phyloP scores from a whole-genome alignment of 2,329 filamentous ascomycete species.

The Gaeumannomyces tritici region DNA sequence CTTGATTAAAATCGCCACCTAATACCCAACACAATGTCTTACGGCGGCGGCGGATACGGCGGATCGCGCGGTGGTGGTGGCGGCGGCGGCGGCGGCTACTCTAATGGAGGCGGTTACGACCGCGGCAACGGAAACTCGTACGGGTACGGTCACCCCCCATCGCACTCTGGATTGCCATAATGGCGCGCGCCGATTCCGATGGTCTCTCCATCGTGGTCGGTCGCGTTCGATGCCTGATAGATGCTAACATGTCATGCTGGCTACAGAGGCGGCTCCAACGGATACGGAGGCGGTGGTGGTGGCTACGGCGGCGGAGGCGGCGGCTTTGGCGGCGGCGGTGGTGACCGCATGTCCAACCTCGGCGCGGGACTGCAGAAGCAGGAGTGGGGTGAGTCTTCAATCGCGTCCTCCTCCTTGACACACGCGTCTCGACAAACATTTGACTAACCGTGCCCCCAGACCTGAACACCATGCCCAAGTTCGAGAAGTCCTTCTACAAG shows the following conservation, averaged over 20 bases:
- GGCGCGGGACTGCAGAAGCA: constrained; percentile 82
- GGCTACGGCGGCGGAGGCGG: constrained; percentile 30
- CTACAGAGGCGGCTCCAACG: constrained; percentile 14
- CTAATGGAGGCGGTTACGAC: constrained; percentile 39
- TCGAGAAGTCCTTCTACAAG: constrained; percentile 99
- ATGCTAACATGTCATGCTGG: not conserved
- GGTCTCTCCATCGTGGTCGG: not conserved
- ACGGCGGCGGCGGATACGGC: constrained; percentile 28
- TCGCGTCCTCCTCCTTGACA: constrained; percentile 15
- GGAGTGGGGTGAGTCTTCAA: constrained; percentile 64
- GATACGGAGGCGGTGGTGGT: constrained; percentile 30
- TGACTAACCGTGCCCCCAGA: constrained; percentile 39
- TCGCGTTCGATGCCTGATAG: not conserved
- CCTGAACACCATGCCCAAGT: constrained; percentile 72
- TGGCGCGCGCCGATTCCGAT: not conserved
- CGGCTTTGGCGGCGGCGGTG: constrained; percentile 51
- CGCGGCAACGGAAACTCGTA: constrained; percentile 20
- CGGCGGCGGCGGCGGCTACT: constrained; percentile 37
- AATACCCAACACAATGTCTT: constrained; percentile 30
- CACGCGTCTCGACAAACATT: constrained; percentile 1
- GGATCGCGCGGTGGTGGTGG: constrained; percentile 32
- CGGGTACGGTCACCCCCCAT: constrained; percentile 9
- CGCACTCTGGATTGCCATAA: not conserved
- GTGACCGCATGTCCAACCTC: constrained; percentile 90
- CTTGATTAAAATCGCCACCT: not conserved